Evolutionary conservation across 495 filamentous ascomycete species (phyloP), one percentile per base, ranked within the genome.

Genomic region (Penicillium alfredii): DNA sequence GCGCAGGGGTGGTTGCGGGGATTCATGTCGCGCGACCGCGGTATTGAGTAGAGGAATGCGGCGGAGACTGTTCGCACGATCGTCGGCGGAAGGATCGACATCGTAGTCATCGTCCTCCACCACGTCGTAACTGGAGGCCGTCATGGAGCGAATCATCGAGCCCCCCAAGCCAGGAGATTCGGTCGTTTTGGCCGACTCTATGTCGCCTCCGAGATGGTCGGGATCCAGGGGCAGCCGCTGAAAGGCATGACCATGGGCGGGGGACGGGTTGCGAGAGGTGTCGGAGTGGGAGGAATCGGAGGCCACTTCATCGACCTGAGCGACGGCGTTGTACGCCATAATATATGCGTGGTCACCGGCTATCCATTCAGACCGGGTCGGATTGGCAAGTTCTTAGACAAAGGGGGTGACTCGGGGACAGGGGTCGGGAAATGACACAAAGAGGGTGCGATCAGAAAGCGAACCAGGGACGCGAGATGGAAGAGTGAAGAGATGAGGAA

Each of bases 1-100:
- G 30, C 73, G 77, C 27, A 80, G 60, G 45, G 78, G 69, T 17
- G 76, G 68, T 19, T 71, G 56, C 30, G 58, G 53, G 20, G 53
- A 47, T 35, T 60, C 44, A 42, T 39, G 59, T 45, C 33, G 53
- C 44, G 52, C 40, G 44, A 52, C 38, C 20, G 53, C 36, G n/a
- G 53, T 60, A 38, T 61, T 49, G 9, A 58, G 56, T 35, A 58
- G 58, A 55, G 60, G 56, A 38, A 55, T 53, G 36, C 38, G 49
- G 44, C 42, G 53, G 44, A 32, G 35, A 49, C 45, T 55, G 42
- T 36, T 56, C 33, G 55, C 43, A 41, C 34, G 48, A 41, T 40
- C 51, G 26, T 42, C 33, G 33, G 41, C 45, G 44, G 56, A 33
- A 40, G 44, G 57, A 60, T 58, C 58, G 48, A 53, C 58, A 35